Evolutionary conservation across 2,329 filamentous ascomycete species (phyloP), one percentile per base, ranked within the genome.

Genomic region (Cyphellophora attinorum): DNA sequence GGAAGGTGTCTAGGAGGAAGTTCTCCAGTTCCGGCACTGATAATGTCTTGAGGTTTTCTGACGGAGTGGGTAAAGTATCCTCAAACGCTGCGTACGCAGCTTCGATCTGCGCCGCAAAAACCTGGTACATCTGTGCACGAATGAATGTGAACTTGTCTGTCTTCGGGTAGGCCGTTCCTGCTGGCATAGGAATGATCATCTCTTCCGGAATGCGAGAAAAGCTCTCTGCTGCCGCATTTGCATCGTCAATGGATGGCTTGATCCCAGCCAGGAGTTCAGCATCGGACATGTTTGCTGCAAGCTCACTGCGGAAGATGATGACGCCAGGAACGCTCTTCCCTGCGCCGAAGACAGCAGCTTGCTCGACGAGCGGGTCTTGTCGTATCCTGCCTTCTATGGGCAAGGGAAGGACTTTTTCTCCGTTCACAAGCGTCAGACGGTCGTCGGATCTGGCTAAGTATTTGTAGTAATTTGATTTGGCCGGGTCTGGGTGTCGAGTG

Each of bases 331-430:
- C 72, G 2, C 69, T 64, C 35, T 55, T 57, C 1, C 67, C 68
- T n/a, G 67, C 65, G 0, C 78, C 78, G 46, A 81, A 79, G 6
- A 81, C 63, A 15, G 80, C 54, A 0, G 68, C 68, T 37, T 79
- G 75, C 3, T 58, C 51, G 1, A 80, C 47, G 1, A 67, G 19
- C 2, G 52, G 45, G 0, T 62, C 64, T 2, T 65, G 57, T 11
- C 41, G 53, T 3, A 81, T 64, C 1, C 60, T 61, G 2, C 64
- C 68, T 51, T 81, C 78, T 3, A 80, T 52, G 0, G 72, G 69
- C 2, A 70, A 65, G 1, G 77, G 76, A 43, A 81, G 74, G 38
- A 81, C 79, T 42, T 81, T 81, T 58, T 81, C 79, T 2, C 78
- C 77, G 8, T 76, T 81, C 8, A 72, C 58, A 3, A 82, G 61